Conservation (phyloP, 1,139 yeast species). For the Tardiomyces depauwii region DNA sequence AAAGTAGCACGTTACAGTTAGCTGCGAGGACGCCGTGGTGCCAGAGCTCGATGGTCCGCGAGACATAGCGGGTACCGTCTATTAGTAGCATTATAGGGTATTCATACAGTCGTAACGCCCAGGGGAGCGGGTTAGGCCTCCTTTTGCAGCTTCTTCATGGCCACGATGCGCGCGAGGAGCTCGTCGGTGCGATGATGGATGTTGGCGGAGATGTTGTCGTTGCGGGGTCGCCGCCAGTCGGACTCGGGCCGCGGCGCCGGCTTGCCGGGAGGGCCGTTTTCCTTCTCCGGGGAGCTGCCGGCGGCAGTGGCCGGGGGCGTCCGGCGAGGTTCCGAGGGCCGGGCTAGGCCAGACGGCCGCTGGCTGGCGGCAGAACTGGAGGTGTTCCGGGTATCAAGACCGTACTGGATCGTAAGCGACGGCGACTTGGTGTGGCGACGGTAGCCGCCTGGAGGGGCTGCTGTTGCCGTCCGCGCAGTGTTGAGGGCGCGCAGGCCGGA, state of each 20-base stretch:
- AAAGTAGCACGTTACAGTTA: no score
- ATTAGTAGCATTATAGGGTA: no score
- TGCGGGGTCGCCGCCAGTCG: constrained; percentile 41
- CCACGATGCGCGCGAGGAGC: constrained; percentile 74
- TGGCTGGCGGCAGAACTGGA: background rate
- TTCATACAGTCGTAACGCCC: no score
- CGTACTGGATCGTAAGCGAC: constrained; percentile 11
- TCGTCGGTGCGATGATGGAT: constrained; percentile 73
- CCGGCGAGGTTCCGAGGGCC: no score
- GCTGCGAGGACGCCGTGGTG: no score
- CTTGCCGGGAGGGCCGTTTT: constrained; percentile 5
- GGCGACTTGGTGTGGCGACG: constrained; percentile 12
- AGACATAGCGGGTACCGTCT: no score
- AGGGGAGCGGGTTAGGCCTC: background rate
- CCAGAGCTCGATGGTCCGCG: no score
- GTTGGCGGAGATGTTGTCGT: constrained; percentile 38
- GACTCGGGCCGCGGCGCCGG: constrained; percentile 28
- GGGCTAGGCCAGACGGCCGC: background rate
- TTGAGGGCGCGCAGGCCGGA: background rate
- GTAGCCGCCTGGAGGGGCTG: constrained; percentile 1
- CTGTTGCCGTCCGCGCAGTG: constrained; percentile 1
- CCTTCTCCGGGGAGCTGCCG: background rate
- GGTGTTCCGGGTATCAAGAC: constrained; percentile 9
- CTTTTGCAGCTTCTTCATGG: constrained; percentile 55
- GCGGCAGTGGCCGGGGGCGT: constrained; percentile 6